These are phyloP conservation scores for Fusarium pilosicola DNA, from an alignment of 2,329 filamentous ascomycete species.

Conservation along the genomic window DNA sequence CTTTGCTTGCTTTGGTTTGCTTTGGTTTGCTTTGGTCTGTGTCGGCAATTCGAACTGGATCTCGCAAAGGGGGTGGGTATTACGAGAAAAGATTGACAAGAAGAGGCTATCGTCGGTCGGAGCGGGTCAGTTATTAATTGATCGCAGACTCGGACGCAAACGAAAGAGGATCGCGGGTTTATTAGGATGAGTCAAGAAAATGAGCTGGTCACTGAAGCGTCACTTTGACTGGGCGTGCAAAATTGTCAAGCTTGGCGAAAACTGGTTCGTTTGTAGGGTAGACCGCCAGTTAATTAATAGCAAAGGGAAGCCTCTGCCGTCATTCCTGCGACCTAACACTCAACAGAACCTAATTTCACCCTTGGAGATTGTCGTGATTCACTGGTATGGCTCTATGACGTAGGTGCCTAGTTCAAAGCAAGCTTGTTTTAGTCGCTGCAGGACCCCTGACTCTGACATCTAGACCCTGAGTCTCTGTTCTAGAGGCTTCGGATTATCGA, in stretches of 20 bases:
- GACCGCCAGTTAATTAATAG: constrained; percentile 24
- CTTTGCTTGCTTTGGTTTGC: background rate
- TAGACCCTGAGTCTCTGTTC: background rate
- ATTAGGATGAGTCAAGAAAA: background rate
- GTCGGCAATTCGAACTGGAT: background rate
- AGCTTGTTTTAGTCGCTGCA: constrained; percentile 28
- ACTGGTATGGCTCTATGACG: constrained; percentile 25
- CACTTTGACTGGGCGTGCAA: background rate
- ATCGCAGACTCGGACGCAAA: background rate
- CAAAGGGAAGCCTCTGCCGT: constrained; percentile 27
- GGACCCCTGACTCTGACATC: constrained; percentile 14
- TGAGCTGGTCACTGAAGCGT: constrained; percentile 7
- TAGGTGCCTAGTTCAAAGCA: constrained; percentile 1
- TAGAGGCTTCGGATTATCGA: background rate
- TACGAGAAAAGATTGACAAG: constrained; percentile 1
- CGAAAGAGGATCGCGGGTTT: background rate
- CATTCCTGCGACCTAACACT: constrained; percentile 17
- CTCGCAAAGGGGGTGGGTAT: background rate
- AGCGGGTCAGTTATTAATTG: constrained; percentile 3
- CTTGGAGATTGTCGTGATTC: constrained; percentile 32
- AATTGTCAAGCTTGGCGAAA: background rate
- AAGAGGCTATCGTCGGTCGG: constrained; percentile 3
- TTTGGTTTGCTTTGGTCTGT: background rate
- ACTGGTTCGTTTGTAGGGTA: background rate
- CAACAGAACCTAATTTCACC: background rate